A percentile compares a stretch with the other conserved stretches of the same genome.
Evolutionary conservation across 129 eudicot genomes (phyloP).

Genomic region (Chrysanthemum makinoi): DNA sequence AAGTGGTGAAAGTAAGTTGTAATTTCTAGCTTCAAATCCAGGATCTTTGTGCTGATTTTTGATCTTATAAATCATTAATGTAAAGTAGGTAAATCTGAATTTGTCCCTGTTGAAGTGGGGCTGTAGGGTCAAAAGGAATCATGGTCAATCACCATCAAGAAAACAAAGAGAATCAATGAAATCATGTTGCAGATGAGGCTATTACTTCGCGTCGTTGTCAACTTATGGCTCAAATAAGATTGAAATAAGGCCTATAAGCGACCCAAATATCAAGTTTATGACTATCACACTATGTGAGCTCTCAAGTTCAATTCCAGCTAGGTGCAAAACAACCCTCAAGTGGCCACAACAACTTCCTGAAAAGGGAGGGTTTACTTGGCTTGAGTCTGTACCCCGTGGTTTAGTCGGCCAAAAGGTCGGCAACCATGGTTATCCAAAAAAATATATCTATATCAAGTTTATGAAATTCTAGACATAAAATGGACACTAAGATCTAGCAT

Average conservation of each 20-base stretch:
- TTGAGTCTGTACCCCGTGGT: too few relatives aligned
- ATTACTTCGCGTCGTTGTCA: constrained; percentile 33
- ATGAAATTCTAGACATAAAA: neutral
- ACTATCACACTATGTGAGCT: too few relatives aligned
- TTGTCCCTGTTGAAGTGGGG: constrained; percentile 38
- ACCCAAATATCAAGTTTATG: neutral
- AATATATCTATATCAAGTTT: neutral
- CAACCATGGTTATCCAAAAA: too few relatives aligned
- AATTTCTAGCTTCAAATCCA: too few relatives aligned
- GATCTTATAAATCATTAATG: constrained; percentile 19
- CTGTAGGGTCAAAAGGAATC: constrained; percentile 22
- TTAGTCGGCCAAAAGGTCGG: too few relatives aligned
- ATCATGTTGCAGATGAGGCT: constrained; percentile 42
- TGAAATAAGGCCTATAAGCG: constrained; percentile 24
- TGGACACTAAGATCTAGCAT: constrained; percentile 13
- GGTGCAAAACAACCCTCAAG: too few relatives aligned
- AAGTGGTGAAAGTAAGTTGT: too few relatives aligned
- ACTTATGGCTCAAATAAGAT: constrained; percentile 40
- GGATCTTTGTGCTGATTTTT: constrained; percentile 16
- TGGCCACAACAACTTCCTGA: too few relatives aligned
- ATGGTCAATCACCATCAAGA: constrained; percentile 40
- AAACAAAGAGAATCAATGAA: constrained; percentile 50
- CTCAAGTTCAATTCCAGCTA: too few relatives aligned
- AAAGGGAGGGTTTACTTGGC: too few relatives aligned
- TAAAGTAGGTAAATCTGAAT: constrained; percentile 24